Evolutionary conservation across 257 asterid genomes (phyloP).

Genomic region (Solanum pennellii): DNA sequence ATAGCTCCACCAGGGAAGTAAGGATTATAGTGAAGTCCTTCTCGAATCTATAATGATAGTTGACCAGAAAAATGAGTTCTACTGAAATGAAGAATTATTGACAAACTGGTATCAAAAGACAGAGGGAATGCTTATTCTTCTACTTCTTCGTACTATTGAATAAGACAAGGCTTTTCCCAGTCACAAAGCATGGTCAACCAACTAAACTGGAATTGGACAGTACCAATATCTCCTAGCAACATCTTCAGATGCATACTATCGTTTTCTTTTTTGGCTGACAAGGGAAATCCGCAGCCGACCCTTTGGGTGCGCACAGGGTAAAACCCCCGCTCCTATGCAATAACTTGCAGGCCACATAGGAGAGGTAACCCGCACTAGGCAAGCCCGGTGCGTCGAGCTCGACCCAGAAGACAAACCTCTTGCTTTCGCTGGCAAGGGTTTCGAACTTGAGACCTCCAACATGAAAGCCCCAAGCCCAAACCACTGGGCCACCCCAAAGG

Average conservation of each 20-base stretch:
- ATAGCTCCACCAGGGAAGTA: constrained; percentile 83
- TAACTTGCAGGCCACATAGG: no score
- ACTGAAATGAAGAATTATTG: neutral
- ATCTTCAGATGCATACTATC: neutral
- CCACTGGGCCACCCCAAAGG: no score
- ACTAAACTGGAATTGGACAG: neutral
- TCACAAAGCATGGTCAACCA: neutral
- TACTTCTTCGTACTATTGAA: neutral
- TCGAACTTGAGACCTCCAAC: no score
- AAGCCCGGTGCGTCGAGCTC: no score
- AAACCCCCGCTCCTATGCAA: no score
- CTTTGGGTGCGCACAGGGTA: no score
- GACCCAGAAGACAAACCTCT: no score
- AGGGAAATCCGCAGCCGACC: no score
- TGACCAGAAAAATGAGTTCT: neutral
- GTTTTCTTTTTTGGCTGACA: no score
- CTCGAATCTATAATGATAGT: constrained; percentile 38
- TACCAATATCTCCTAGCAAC: neutral
- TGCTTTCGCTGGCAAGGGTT: no score
- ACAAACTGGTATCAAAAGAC: neutral
- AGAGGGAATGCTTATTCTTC: neutral
- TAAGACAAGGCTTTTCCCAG: neutral
- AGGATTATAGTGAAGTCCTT: constrained; percentile 65
- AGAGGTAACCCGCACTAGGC: no score
- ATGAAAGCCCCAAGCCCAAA: no score